These are phyloP conservation scores for Anthracocystis panici-leucophaei DNA, from an alignment of 1,284 basidiomycete species.

Conservation along the genomic window DNA sequence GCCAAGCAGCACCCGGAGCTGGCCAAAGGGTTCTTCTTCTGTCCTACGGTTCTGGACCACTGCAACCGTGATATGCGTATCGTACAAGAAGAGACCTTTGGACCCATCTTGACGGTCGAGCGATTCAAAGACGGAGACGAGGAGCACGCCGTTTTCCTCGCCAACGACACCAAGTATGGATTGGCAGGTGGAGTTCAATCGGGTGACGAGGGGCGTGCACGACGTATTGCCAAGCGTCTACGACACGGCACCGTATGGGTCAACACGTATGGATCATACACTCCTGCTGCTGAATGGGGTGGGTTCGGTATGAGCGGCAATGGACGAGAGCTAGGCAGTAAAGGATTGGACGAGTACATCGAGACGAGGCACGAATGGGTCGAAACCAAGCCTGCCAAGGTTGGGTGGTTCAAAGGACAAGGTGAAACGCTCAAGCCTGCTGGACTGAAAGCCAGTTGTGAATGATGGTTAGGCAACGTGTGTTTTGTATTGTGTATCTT, in stretches of 20 bases:
- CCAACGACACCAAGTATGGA: conserved; percentile 69
- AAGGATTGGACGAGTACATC: conserved; percentile 68
- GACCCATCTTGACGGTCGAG: conserved; percentile 68
- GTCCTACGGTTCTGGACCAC: conserved; percentile 66
- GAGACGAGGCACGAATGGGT: conserved; percentile 66
- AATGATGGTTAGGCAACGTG: not conserved
- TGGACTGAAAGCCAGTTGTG: conserved; percentile 29
- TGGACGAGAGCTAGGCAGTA: conserved; percentile 65
- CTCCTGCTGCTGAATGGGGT: conserved; percentile 68
- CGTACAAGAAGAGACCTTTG: conserved; percentile 68
- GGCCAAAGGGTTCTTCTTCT: conserved; percentile 67
- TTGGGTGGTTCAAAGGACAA: conserved; percentile 65
- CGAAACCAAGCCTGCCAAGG: conserved; percentile 58
- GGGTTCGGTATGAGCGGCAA: conserved; percentile 68
- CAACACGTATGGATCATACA: conserved; percentile 67
- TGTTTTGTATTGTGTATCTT: conserved; percentile 2
- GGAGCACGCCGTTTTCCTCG: conserved; percentile 60
- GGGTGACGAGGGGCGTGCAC: conserved; percentile 52
- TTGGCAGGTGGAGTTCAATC: conserved; percentile 67
- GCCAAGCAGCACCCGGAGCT: conserved; percentile 56
- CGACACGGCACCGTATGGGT: conserved; percentile 68
- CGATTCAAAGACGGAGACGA: conserved; percentile 67
- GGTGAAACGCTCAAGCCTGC: conserved; percentile 23
- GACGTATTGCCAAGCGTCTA: conserved; percentile 61
- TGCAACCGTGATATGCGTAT: conserved; percentile 69